Evolutionary conservation across 805 yeast species (phyloP).

Genomic region (Ogataea henricii): DNA sequence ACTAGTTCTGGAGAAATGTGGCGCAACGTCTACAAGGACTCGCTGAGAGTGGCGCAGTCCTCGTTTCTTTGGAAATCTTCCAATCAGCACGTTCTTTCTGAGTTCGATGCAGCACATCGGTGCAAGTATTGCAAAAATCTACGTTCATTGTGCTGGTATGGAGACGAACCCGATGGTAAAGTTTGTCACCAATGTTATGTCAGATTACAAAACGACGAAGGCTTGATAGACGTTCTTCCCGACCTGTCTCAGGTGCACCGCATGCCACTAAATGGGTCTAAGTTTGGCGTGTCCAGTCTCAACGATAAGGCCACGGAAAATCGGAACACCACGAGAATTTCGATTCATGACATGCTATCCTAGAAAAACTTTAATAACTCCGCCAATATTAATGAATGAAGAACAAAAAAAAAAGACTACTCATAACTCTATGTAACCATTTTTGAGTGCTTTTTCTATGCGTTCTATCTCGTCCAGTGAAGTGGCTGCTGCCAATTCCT

Average conservation of each 20-base stretch:
- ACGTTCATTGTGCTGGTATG: constrained; percentile 26
- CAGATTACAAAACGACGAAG: constrained; percentile 24
- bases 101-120: not conserved
- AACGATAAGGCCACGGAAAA: constrained; percentile 11
- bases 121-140: constrained; percentile 27
- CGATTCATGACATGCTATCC: constrained; percentile 26
- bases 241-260: constrained; percentile 20
- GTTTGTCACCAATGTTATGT: constrained; percentile 33
- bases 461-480: constrained; percentile 74
- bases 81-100: not conserved
- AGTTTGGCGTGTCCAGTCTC: constrained; percentile 21
- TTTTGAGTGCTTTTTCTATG: constrained; percentile 57
- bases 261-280: constrained; percentile 20
- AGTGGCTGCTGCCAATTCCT: constrained; percentile 60
- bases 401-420: not conserved
- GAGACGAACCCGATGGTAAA: constrained; percentile 7
- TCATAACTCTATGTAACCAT: constrained; percentile 27
- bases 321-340: constrained; percentile 13
- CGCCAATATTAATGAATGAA: not conserved
- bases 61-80: not conserved
- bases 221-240: constrained; percentile 28
- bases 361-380: not conserved
- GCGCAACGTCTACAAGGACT: constrained; percentile 13
- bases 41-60: not conserved
- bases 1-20: constrained; percentile 11